Evolutionary conservation across 2,329 filamentous ascomycete genomes (phyloP).

Genomic region (Scedosporium boydii): DNA sequence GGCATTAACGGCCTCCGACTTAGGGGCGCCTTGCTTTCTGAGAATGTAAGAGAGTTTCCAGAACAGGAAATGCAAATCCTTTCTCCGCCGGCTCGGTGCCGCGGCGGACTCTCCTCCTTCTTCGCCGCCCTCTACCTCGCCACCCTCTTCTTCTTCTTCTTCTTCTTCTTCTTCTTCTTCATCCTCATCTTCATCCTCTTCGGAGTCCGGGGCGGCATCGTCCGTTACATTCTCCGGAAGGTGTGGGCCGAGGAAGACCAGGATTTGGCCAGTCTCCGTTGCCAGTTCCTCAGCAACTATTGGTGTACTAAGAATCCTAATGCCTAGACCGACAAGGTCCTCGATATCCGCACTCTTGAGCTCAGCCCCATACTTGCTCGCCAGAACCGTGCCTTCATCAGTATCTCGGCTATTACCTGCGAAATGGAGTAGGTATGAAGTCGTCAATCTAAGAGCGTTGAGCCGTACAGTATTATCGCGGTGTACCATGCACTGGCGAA

Average conservation of each 20-base stretch:
- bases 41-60: constrained; percentile 69
- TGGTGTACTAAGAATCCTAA: constrained; percentile 49
- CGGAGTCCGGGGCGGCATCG: constrained; percentile 21
- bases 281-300: constrained; percentile 65
- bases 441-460: constrained; percentile 63
- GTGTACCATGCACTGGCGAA: constrained; percentile 62
- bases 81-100: background rate
- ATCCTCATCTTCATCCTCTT: constrained; percentile 43
- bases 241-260: constrained; percentile 67
- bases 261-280: constrained; percentile 67
- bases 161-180: constrained; percentile 39
- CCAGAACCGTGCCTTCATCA: constrained; percentile 49
- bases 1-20: constrained; percentile 54
- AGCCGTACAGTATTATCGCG: constrained; percentile 67
- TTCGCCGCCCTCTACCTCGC: constrained; percentile 21
- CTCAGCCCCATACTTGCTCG: constrained; percentile 61
- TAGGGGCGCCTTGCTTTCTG: constrained; percentile 61
- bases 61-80: constrained; percentile 60
- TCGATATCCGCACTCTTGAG: constrained; percentile 56
- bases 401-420: constrained; percentile 47
- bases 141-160: constrained; percentile 31
- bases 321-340: constrained; percentile 41
- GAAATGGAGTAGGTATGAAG: constrained; percentile 72
- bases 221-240: constrained; percentile 22
- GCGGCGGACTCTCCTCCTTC: constrained; percentile 15